Percentiles rank a stretch among this genome's conserved stretches.
These are phyloP conservation scores for Cyphellophora attinorum DNA, from an alignment of 2,329 filamentous ascomycete genomes.

Conservation along the genomic window DNA sequence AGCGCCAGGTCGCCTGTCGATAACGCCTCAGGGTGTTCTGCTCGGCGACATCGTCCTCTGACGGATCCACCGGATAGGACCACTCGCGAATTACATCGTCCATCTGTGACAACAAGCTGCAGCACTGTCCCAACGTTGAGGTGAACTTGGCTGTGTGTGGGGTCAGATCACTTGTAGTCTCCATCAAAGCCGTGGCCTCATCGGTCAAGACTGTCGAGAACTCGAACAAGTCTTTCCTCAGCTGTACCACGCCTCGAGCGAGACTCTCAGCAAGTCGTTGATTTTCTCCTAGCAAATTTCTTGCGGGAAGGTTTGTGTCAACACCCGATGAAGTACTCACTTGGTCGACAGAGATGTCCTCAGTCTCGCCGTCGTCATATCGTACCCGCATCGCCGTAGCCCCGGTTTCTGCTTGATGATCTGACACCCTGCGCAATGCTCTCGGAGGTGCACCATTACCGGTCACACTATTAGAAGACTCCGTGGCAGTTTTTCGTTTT, in stretches of 20 bases:
- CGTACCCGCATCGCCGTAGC: conserved; percentile 46
- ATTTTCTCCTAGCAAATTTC: conserved; percentile 36
- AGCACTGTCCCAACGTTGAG: conserved; percentile 31
- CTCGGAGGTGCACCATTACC: conserved; percentile 33
- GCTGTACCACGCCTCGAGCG: conserved; percentile 43
- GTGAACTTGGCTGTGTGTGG: conserved; percentile 30
- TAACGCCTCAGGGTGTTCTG: conserved; percentile 48
- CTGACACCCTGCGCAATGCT: conserved; percentile 38
- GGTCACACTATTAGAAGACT: conserved; percentile 30
- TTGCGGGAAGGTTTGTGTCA: conserved; percentile 18
- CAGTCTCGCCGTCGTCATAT: conserved; percentile 51
- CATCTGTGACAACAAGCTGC: conserved; percentile 45
- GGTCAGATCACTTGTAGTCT: conserved; percentile 20
- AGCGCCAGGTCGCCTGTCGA: conserved; percentile 48
- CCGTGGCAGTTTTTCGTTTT: conserved; percentile 41
- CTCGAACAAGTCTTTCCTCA: conserved; percentile 48
- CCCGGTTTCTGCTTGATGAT: conserved; percentile 26
- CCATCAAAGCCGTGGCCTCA: conserved; percentile 19
- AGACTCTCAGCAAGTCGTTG: conserved; percentile 47
- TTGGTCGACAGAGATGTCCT: conserved; percentile 43
- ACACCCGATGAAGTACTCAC: conserved; percentile 20
- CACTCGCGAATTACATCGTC: conserved; percentile 45
- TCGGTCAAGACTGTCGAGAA: conserved; percentile 25
- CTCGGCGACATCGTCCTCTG: conserved; percentile 39
- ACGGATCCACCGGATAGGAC: conserved; percentile 51